Conservation (phyloP, 805 yeast genomes). For the Candida sithepensis region DNA sequence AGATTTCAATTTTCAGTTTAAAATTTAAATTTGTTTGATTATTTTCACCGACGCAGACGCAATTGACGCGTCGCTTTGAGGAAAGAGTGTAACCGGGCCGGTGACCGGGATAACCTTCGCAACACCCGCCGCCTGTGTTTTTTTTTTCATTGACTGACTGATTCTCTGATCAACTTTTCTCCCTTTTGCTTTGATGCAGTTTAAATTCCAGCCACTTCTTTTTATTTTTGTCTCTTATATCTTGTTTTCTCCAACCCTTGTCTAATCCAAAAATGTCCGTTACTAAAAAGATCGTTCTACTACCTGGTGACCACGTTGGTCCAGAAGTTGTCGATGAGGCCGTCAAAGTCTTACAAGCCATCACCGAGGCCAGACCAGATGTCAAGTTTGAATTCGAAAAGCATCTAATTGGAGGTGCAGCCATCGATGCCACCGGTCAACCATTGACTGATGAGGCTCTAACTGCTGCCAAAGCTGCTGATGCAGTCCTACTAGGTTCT, state of each 20-base stretch:
- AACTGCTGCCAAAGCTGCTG: slow-evolving; percentile 78
- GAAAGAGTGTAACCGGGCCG: neutral
- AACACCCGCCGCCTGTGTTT: too few relatives aligned
- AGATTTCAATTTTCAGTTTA: too few relatives aligned
- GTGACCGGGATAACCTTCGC: neutral
- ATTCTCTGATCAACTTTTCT: neutral
- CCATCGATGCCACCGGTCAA: slow-evolving; percentile 92
- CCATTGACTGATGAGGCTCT: slow-evolving; percentile 87
- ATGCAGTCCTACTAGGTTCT: slow-evolving; percentile 96
- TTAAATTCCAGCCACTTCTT: too few relatives aligned
- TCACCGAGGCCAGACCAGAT: slow-evolving; percentile 52
- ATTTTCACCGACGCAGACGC: too few relatives aligned
- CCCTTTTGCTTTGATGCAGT: neutral
- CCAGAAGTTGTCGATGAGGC: slow-evolving; percentile 88
- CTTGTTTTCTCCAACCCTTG: neutral
- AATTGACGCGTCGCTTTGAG: too few relatives aligned
- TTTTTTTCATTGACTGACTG: too few relatives aligned
- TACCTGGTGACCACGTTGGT: slow-evolving; percentile 98
- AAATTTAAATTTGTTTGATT: too few relatives aligned
- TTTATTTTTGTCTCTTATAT: neutral
- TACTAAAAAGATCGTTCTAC: slow-evolving; percentile 70
- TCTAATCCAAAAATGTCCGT: neutral
- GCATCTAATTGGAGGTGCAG: slow-evolving; percentile 96
- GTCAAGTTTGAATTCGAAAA: slow-evolving; percentile 72
- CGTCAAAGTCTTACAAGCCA: slow-evolving; percentile 81